phyloP scores from a whole-genome alignment of 75 land plant genomes.

The Picea sitchensis region DNA sequence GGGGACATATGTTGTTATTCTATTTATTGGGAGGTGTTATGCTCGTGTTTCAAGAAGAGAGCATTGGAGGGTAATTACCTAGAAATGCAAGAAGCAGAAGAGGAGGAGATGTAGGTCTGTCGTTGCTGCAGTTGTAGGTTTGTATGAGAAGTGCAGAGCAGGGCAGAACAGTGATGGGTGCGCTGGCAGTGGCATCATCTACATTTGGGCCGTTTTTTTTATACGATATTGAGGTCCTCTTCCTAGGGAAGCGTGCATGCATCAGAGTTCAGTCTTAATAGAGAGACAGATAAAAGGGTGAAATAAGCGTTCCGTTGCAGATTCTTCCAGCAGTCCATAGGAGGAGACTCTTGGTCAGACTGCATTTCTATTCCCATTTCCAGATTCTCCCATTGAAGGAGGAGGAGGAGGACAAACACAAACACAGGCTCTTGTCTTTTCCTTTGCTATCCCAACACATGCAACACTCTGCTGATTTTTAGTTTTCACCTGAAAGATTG shows the following conservation, averaged over 20 bases:
- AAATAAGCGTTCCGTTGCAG: background rate
- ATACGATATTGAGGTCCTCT: background rate
- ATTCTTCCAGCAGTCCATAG: constrained; percentile 7
- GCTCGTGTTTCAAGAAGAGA: background rate
- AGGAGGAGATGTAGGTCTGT: background rate
- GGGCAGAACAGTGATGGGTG: constrained; percentile 2
- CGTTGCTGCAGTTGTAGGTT: constrained; percentile 7
- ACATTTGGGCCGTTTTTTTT: constrained; percentile 8
- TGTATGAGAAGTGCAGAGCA: background rate
- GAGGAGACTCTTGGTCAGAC: background rate
- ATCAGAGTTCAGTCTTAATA: background rate
- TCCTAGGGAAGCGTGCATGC: constrained; percentile 10
- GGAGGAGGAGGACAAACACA: background rate
- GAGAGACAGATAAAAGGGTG: background rate
- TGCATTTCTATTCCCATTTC: background rate
- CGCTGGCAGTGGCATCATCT: constrained; percentile 6
- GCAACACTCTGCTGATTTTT: background rate
- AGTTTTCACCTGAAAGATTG: too few relatives aligned
- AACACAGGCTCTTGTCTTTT: background rate
- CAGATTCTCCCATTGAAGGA: background rate
- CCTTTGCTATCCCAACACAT: background rate
- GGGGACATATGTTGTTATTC: background rate
- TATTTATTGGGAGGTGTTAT: background rate
- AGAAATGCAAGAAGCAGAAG: background rate
- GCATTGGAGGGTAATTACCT: too few relatives aligned